Base-by-base conservation (phyloP, 768 basidiomycete genomes). In the Sistotremastrum suecicum region DNA sequence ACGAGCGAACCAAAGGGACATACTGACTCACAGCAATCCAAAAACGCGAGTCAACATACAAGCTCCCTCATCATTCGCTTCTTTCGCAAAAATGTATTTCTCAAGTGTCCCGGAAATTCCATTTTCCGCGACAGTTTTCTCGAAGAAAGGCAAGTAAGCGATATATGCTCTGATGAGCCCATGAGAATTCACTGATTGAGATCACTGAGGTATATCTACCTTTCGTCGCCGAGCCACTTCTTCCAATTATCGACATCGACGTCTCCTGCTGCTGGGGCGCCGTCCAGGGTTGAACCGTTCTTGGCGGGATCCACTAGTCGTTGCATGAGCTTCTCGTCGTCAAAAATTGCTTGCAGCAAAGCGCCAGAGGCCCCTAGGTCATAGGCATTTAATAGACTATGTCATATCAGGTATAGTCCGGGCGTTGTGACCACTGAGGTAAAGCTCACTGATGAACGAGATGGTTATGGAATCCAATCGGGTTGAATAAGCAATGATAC, bases 401-500 rank as follows among this genome's bases (percentile, higher is more conserved):
- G 32, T 2, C 31, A 6, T 10, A 37, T 5, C 31, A n/a, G n/a
- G 34, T 45, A 36, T 11, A 39, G 42, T 37, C 9, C n/a, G 7
- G 42, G 37, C 20, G 20, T 35, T 42, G 12, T 28, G 37, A 34
- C 11, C 28, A 12, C 50, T 12, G 20, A 20, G 20, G 20, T 20
- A 20, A 20, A 8, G 29, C 70, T 58, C 43, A 77, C 76, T 78
- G 76, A 51, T 79, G 76, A 51, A 68, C 70, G 9, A 75, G 56
- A 55, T 79, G 77, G 54, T 77, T 77, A 52, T 79, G 75, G 32
- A 77, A 63, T 3, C 66, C 64, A n/a, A 63, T 58, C 11, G 55
- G 42, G 7, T 64, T 57, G 51, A 67, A 75, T 53, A 67, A 70
- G 53, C 74, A 74, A 49, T 78, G 75, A 48, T 75, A 67, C 10